phyloP scores from a whole-genome alignment of 768 basidiomycete species.

The Trametes villosa region DNA sequence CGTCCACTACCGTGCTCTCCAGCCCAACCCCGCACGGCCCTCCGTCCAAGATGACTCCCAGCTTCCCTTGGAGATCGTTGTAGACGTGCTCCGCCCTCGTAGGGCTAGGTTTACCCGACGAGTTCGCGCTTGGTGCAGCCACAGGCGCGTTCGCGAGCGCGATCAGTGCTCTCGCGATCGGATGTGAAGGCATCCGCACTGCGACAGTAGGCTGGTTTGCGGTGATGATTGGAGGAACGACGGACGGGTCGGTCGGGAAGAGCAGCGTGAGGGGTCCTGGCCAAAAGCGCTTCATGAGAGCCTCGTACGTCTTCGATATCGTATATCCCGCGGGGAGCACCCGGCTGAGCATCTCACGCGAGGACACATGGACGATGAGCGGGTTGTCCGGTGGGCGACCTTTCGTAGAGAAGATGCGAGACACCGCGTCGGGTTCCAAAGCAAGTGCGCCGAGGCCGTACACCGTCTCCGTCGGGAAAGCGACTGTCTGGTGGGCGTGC shows the following conservation, averaged over 20 bases:
- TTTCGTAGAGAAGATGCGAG: constrained; percentile 84
- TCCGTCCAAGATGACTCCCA: constrained; percentile 87
- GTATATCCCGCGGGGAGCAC: constrained; percentile 69
- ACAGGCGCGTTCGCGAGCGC: constrained; percentile 73
- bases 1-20: constrained; percentile 96
- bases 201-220: constrained; percentile 83
- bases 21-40: constrained; percentile 88
- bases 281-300: constrained; percentile 87
- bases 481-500: constrained; percentile 62
- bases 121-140: constrained; percentile 95
- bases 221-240: constrained; percentile 77
- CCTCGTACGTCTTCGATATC: constrained; percentile 67
- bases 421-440: constrained; percentile 61
- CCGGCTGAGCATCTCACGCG: constrained; percentile 73
- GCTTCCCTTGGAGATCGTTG: constrained; percentile 75
- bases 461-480: constrained; percentile 97
- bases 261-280: constrained; percentile 92
- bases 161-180: constrained; percentile 89
- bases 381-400: constrained; percentile 96
- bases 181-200: constrained; percentile 93
- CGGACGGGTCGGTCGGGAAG: constrained; percentile 70
- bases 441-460: constrained; percentile 96
- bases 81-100: constrained; percentile 86
- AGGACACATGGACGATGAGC: constrained; percentile 95
- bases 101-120: constrained; percentile 92